Percentiles rank a stretch among this genome's conserved stretches.
phyloP scores from a whole-genome alignment of 1,284 basidiomycete genomes.

The Apiotrichum montevideense region DNA sequence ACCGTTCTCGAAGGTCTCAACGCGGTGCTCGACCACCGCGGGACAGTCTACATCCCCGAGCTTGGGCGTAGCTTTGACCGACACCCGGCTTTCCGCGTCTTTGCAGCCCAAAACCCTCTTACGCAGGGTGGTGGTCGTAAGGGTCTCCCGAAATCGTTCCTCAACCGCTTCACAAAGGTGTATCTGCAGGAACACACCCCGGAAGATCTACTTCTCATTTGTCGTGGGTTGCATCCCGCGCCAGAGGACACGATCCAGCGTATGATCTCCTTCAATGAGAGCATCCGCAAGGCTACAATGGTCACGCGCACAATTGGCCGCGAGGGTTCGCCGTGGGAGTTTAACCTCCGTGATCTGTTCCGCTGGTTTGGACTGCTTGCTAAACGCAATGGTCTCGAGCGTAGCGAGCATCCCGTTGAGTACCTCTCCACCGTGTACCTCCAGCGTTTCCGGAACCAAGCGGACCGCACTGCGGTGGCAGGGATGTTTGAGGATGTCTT shows the following conservation, averaged over 20 bases:
- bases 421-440: conserved; percentile 71
- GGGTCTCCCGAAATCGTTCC: conserved; percentile 92
- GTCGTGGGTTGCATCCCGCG: conserved; percentile 65
- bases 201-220: conserved; percentile 74
- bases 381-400: conserved; percentile 54
- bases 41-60: conserved; percentile 91
- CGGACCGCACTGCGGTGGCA: conserved; percentile 61
- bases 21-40: conserved; percentile 92
- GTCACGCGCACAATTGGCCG: conserved; percentile 65
- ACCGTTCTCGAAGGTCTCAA: conserved; percentile 96
- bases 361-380: conserved; percentile 64
- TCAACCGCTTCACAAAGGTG: conserved; percentile 97
- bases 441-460: conserved; percentile 70
- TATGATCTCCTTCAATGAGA: conserved; percentile 82
- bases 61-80: conserved; percentile 80
- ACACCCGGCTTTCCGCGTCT: conserved; percentile 90
- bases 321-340: conserved; percentile 94
- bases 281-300: conserved; percentile 66
- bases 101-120: conserved; percentile 96
- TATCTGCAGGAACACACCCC: conserved; percentile 81
- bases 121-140: conserved; percentile 96
- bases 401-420: conserved; percentile 56
- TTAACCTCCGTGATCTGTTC: conserved; percentile 92
- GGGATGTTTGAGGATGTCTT: conserved; percentile 63
- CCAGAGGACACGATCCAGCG: conserved; percentile 56